Evolutionary conservation across 495 filamentous ascomycete genomes (phyloP), one percentile per base, ranked within the genome.

Genomic region (Filosporella fistucella): DNA sequence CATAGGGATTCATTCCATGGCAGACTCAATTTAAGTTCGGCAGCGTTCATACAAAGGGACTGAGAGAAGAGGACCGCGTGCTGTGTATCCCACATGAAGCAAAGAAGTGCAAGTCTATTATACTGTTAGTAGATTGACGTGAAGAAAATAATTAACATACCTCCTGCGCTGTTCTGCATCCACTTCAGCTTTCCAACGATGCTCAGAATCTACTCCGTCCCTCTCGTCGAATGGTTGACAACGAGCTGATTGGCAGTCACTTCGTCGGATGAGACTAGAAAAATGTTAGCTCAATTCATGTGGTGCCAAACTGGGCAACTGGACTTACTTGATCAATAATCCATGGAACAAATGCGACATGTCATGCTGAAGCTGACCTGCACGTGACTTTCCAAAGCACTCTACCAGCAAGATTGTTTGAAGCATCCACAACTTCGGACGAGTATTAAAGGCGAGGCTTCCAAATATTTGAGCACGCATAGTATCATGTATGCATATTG

Each of bases 41-140:
- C 78, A 12, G 73, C 75, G 4, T 70, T 76, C 76, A 79, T 80
- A 56, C 75, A 80, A 0, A 80, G 64, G 4, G 70, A 75, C 52
- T 80, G 75, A 17, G 70, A 78, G 55, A 77, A 78, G 4, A 79
- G 61, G 0, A 77, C 72, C 1, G 75, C 74, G 48, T 77, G 74
- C 52, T 78, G 74, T 0, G 71, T 75, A 47, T 78, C 76, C 76
- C 75, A 78, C 69, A 80, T 77, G 49, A 80, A 82, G 46, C 72
- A 77, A 23, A 75, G 64, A 39, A 80, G 66, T 0, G 72, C 70
- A 6, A 79, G 58, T 21, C 68, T 70, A 11, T 14, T 18, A 10
- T 13, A 49, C 3, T 3, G 45, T 28, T 38, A 48, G 46, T 23
- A 33, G 12, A 42, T 40, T 16, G 9, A 41, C 26, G 10, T 1